Conservation (phyloP, 208 protist genomes). For the Phytomonas sp. region DNA sequence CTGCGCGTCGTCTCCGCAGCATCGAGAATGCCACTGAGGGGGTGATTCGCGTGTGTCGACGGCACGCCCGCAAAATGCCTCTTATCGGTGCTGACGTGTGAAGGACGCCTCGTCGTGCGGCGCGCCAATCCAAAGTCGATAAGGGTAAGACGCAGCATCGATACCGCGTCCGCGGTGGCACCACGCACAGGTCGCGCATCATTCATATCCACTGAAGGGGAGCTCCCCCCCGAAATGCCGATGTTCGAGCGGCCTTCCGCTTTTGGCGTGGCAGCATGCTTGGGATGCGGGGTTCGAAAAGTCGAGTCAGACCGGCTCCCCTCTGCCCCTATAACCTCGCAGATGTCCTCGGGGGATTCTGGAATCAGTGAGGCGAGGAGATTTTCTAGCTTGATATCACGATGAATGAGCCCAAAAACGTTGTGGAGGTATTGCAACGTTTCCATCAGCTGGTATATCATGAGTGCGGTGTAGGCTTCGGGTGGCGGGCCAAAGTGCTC, state of each 20-base stretch:
- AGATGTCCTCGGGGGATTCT: constrained; percentile 21
- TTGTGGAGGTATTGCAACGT: constrained; percentile 68
- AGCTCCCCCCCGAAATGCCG: neutral
- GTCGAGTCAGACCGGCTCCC: constrained; percentile 18
- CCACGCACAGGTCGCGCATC: neutral
- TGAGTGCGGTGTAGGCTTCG: constrained; percentile 43
- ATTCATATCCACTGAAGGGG: neutral
- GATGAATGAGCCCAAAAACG: constrained; percentile 58
- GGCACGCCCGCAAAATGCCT: neutral
- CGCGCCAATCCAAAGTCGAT: constrained; percentile 77
- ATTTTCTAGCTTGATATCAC: constrained; percentile 84
- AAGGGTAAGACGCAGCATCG: constrained; percentile 50
- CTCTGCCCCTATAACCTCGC: constrained; percentile 26
- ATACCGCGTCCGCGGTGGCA: neutral
- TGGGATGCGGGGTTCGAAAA: neutral
- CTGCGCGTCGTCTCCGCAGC: neutral
- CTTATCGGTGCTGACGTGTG: neutral
- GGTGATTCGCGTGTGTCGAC: neutral
- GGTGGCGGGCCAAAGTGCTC: constrained; percentile 44
- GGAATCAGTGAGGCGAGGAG: constrained; percentile 49
- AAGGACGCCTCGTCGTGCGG: constrained; percentile 17
- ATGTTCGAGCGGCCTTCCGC: neutral
- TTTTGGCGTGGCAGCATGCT: neutral
- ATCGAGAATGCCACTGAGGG: neutral
- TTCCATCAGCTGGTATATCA: constrained; percentile 66